Base-by-base conservation (phyloP, 768 basidiomycete genomes). In the Phaffia tasmanica region DNA sequence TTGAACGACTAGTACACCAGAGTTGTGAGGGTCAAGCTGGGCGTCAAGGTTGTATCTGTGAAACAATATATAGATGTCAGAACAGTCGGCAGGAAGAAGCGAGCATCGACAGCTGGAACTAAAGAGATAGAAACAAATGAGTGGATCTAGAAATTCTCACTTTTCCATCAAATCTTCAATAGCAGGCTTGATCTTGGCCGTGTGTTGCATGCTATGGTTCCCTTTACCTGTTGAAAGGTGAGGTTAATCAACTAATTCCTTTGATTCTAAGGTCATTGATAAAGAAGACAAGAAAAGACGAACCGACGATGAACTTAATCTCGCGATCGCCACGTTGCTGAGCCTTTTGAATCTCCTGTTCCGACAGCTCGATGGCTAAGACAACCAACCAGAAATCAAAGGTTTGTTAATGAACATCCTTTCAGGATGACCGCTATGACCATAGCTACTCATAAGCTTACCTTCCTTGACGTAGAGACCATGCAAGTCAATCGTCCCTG, bases 391-490 rank as follows among this genome's bases (percentile, higher is more conserved):
- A 42, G 35, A 11, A 50, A 62, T 19, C n/a, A 11, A 35, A 4
- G 15, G 4, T 9, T 29, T 23, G 30, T 32, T 21, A 63, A 51
- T 16, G 21, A 63, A 54, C 7, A 14, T 35, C 18, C 18, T 8
- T 7, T 11, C 11, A 42, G 35, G 35, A 11, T 42, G 35, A 42
- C 11, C n/a, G 35, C 30, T 62, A 23, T 25, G n/a, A 23, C 4
- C 11, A 11, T 11, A 42, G 6, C 35, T 42, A n/a, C n/a, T n/a
- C n/a, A n/a, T 19, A 15, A 4, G 54, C 67, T 64, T 42, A 71
- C 71, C 72, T 77, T 98, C 94, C 73, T 89, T 90, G 69, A 94
- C 92, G 75, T 89, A 94, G 3, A 98, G 78, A 1, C 90, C 93
- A 73, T 97, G 93, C 27, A 97, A 78, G 76, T 97, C 89, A 55